Conservation (phyloP, 2,329 filamentous ascomycete species). For the Colletotrichum musae region DNA sequence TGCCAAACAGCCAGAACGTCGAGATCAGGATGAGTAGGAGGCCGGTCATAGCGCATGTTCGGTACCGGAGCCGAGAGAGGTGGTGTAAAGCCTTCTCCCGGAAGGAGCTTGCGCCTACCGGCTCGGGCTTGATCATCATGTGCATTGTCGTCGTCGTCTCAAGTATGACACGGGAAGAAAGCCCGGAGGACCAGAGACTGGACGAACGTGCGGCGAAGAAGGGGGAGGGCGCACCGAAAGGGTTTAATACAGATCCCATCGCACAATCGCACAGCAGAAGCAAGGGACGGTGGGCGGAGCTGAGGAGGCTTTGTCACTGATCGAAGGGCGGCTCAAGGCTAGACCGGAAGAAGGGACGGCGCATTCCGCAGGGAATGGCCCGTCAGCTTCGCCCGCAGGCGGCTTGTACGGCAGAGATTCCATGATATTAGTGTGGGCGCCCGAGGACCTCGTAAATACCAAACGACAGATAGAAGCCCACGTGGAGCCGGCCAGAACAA, state of each 20-base stretch:
- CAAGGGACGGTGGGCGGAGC: neutral
- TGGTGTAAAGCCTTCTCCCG: neutral
- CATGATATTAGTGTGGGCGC: neutral
- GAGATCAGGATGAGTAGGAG: conserved; percentile 3
- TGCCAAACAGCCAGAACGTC: conserved; percentile 13
- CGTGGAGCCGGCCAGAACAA: neutral
- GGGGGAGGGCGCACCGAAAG: neutral
- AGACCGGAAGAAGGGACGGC: neutral
- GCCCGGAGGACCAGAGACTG: neutral
- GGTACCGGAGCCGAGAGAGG: conserved; percentile 16
- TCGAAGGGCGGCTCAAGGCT: neutral
- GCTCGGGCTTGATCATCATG: neutral
- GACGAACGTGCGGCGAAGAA: neutral
- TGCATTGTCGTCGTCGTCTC: neutral
- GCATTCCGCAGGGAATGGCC: too few species aligned
- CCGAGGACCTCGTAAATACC: neutral
- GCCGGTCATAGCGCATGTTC: conserved; percentile 15
- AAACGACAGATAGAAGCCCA: neutral
- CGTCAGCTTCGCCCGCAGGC: too few species aligned
- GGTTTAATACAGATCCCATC: neutral
- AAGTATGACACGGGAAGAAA: neutral
- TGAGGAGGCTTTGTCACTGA: neutral
- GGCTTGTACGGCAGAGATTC: too few species aligned
- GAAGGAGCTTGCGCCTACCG: neutral
- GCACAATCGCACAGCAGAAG: neutral